Percentiles rank a stretch among this genome's conserved stretches.
These are phyloP conservation scores for Calophaca sinica DNA, from an alignment of 306 rosid species.

Conservation along the genomic window DNA sequence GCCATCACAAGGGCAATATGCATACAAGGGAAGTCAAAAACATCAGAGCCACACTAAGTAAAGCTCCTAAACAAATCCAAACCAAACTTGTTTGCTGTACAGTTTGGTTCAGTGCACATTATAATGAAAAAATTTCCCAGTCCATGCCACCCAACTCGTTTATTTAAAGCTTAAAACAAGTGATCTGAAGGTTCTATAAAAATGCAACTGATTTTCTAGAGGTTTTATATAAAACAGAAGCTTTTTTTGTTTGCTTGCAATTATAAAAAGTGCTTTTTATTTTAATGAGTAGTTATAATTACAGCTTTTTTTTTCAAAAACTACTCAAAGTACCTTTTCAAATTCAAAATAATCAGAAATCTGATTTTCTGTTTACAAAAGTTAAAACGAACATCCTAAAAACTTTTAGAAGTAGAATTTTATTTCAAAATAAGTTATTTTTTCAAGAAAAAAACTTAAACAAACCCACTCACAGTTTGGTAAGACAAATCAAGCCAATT, in stretches of 20 bases:
- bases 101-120: conserved; percentile 5
- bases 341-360: background rate
- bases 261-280: background rate
- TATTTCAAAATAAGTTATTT: background rate
- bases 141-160: background rate
- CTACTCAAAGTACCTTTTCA: background rate
- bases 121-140: background rate
- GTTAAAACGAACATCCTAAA: background rate
- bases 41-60: conserved; percentile 1
- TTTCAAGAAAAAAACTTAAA: background rate
- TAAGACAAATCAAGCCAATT: background rate
- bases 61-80: conserved; percentile 9
- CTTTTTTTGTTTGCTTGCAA: background rate
- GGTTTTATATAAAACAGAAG: background rate
- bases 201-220: background rate
- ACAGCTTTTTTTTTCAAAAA: background rate
- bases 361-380: background rate
- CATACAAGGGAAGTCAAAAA: background rate
- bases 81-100: background rate
- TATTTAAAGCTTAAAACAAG: background rate
- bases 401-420: background rate
- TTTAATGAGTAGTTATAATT: background rate
- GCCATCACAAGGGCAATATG: conserved; percentile 31
- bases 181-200: background rate
- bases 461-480: background rate